These are phyloP conservation scores for Plenodomus biglobosus DNA, from an alignment of 2,329 filamentous ascomycete species.

Conservation along the genomic window DNA sequence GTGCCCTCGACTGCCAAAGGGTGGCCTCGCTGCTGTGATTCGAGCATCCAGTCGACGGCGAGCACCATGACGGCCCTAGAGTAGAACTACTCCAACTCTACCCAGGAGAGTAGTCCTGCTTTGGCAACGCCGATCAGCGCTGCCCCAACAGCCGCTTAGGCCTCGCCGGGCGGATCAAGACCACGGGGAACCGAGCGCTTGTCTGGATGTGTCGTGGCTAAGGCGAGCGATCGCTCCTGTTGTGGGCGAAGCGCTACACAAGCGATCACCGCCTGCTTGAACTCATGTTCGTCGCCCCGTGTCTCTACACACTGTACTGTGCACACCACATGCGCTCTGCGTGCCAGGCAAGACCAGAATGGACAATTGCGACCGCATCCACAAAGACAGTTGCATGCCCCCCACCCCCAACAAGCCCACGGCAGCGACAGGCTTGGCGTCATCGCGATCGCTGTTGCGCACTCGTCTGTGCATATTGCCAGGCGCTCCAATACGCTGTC, in stretches of 20 bases:
- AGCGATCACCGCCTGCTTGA: constrained; percentile 21
- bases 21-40: constrained; percentile 21
- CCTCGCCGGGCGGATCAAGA: constrained; percentile 24
- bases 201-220: constrained; percentile 24
- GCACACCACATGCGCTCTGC: not conserved
- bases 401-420: constrained; percentile 1
- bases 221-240: constrained; percentile 29
- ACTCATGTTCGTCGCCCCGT: constrained; percentile 28
- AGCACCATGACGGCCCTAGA: too few species aligned
- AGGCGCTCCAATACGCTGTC: constrained; percentile 16
- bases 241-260: constrained; percentile 14
- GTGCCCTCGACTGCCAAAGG: constrained; percentile 9
- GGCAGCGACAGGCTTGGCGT: constrained; percentile 24
- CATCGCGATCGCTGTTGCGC: constrained; percentile 34
- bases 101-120: constrained; percentile 16
- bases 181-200: constrained; percentile 26
- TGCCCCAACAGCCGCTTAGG: constrained; percentile 16
- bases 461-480: constrained; percentile 26
- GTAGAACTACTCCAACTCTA: too few species aligned
- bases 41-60: constrained; percentile 18
- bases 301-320: constrained; percentile 1
- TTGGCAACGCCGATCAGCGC: constrained; percentile 27
- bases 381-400: not conserved
- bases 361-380: not conserved
- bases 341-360: constrained; percentile 2